Evolutionary conservation across 2,329 filamentous ascomycete genomes (phyloP), one percentile per base, ranked within the genome.

Genomic region (Alternaria consortialis): DNA sequence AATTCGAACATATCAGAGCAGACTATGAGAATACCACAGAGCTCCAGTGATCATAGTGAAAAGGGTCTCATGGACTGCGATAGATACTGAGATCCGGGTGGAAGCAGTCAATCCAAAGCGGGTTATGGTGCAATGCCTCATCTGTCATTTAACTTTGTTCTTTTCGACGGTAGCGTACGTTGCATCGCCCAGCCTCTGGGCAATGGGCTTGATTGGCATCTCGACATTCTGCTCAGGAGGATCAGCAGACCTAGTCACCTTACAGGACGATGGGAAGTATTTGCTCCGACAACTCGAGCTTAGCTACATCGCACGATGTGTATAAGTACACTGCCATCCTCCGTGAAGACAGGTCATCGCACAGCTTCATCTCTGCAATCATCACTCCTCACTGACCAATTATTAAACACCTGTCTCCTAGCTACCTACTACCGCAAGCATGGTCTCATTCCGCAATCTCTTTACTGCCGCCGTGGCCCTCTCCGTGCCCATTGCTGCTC

Each of bases 401-500:
- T 36, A 37, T n/a, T 29, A 42, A 27, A 23, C 42, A 51, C 9
- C 17, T 20, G 23, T 13, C 17, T 32, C 12, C 15, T 6, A 50
- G 46, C 34, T 34, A 31, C 44, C 25, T 42, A 43, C 47, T 12
- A 57, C 53, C 55, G 27, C 31, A 47, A 62, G 31, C 31, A 68
- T 68, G 65, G 65, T 68, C 39, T 53, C 65, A 34, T 55, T 68
- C 58, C 55, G 58, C 39, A 68, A 58, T 40, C n/a, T 66, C 53
- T 36, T 68, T 43, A 57, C 58, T 25, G 55, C 63, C 29, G 56
- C 58, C 25, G 20, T 68, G 56, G 65, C 65, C 17, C 23, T 68
- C 20, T 57, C 63, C 44, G 40, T 55, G 5, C 63, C 65, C 4
- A 56, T 64, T 46, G 34, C 57, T 2, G 65, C 65, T 15, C 37